A percentile compares a stretch with the other conserved stretches of the same genome.
These are phyloP conservation scores for Trapa bicornis DNA, from an alignment of 345 rosid species.

Conservation along the genomic window DNA sequence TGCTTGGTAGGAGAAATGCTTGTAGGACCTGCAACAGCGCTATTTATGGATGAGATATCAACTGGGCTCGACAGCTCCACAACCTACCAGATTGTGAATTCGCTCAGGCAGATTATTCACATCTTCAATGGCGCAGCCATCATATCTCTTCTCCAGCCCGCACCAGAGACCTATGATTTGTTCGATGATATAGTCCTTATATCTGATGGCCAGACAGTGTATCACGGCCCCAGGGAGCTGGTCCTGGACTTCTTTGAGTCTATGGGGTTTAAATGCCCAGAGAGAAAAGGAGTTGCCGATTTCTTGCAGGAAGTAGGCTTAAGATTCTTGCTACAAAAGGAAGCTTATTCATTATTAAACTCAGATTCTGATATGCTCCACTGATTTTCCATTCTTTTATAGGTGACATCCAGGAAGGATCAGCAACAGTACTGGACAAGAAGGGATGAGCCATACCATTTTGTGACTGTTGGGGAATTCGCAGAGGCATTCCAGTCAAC, in stretches of 20 bases:
- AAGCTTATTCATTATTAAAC: neutral
- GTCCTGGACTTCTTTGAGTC: constrained; percentile 59
- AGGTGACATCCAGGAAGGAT: constrained; percentile 6
- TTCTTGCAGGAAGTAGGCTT: constrained; percentile 11
- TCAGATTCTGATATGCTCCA: neutral
- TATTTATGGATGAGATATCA: constrained; percentile 14
- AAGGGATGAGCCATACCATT: neutral
- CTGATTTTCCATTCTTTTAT: neutral
- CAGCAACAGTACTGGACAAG: neutral
- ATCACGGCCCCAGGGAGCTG: constrained; percentile 56
- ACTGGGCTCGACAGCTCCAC: constrained; percentile 15
- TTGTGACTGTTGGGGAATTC: neutral
- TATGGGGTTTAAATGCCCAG: constrained; percentile 40
- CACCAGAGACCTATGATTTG: constrained; percentile 66
- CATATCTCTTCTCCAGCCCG: constrained; percentile 74
- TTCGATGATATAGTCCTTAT: constrained; percentile 66
- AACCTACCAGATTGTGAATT: constrained; percentile 55
- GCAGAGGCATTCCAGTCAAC: neutral
- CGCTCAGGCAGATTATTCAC: constrained; percentile 58
- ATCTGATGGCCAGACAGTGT: constrained; percentile 55
- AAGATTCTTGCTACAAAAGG: neutral
- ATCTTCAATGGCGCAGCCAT: constrained; percentile 47
- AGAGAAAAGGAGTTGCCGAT: constrained; percentile 10
- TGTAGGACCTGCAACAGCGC: constrained; percentile 10
- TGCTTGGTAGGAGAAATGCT: constrained; percentile 11